phyloP scores from a whole-genome alignment of 768 basidiomycete species.

The Basidioascus undulatus region DNA sequence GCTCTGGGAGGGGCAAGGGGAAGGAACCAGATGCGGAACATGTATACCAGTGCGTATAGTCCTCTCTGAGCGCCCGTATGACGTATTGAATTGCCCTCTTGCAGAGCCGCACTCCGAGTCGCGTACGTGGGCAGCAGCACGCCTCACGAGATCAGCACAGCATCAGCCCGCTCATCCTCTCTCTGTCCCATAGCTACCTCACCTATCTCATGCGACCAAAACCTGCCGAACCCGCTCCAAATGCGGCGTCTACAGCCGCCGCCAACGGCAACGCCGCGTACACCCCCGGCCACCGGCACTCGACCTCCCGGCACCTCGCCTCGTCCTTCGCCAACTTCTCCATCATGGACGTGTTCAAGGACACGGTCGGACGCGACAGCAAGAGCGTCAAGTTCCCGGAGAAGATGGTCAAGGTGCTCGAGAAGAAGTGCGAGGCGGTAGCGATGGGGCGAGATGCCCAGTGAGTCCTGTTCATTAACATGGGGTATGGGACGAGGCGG shows the following conservation, averaged over 20 bases:
- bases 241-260: no score
- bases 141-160: neutral
- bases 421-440: constrained; percentile 69
- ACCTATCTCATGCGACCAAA: constrained; percentile 28
- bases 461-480: no score
- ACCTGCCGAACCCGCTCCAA: constrained; percentile 22
- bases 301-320: constrained; percentile 38
- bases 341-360: constrained; percentile 59
- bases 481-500: no score
- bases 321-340: constrained; percentile 31
- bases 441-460: constrained; percentile 76
- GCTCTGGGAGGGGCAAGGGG: no score
- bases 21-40: no score
- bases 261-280: constrained; percentile 13
- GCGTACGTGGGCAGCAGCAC: constrained; percentile 36
- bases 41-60: no score
- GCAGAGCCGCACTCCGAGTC: constrained; percentile 56
- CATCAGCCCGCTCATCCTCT: neutral
- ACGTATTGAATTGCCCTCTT: constrained; percentile 5
- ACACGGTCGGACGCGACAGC: constrained; percentile 34
- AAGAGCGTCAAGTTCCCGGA: constrained; percentile 85
- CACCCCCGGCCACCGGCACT: constrained; percentile 23
- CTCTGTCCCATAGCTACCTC: constrained; percentile 29
- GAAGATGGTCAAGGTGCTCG: constrained; percentile 71
- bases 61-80: no score